Evolutionary conservation across 2,329 filamentous ascomycete genomes (phyloP), one percentile per base, ranked within the genome.

Genomic region (Fonsecaea nubica): DNA sequence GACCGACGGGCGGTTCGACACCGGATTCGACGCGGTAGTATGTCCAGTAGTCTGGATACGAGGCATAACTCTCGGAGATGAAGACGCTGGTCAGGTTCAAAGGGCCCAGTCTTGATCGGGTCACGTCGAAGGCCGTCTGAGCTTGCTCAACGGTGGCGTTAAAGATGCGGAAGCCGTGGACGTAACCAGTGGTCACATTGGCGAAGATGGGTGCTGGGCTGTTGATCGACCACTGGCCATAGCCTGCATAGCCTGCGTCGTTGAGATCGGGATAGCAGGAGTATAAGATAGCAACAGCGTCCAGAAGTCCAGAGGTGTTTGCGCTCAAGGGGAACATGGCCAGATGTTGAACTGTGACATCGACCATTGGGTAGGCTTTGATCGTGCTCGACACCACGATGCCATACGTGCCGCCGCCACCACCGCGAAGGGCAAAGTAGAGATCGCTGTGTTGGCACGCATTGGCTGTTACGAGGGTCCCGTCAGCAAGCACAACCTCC

Each of bases 391-490:
- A 76, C 8, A 79, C 76, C 4, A 81, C 80, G n/a, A 83, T 74
- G 42, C 80, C 80, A 68, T 80, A 80, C 65, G 71, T 74, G 21
- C 83, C 84, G 1, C 85, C 86, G 2, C 86, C 86, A 5, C 86
- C 86, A 8, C 83, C 83, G 32, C 81, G 78, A 4, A 85, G 73
- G 25, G 82, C 83, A 79, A 80, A 84, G 74, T 83, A 85, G 0
- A 85, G 75, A 62, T 83, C 81, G 0, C 63, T 12, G 57, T 75
- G 52, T 65, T 50, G 2, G 45, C 59, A 38, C 6, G 65, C 65
- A 1, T 70, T 71, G 1, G 63, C 73, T 1, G 58, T 67, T 0
- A 74, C 58, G 2, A 69, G 25, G 0, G 64, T 50, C 0, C 76
- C 76, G 0, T 72, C 55, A 0, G 70, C 67, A 0, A 73, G 75